Evolutionary conservation across 2,329 filamentous ascomycete genomes (phyloP), one percentile per base, ranked within the genome.

Genomic region (Pestalotiopsis sp.): DNA sequence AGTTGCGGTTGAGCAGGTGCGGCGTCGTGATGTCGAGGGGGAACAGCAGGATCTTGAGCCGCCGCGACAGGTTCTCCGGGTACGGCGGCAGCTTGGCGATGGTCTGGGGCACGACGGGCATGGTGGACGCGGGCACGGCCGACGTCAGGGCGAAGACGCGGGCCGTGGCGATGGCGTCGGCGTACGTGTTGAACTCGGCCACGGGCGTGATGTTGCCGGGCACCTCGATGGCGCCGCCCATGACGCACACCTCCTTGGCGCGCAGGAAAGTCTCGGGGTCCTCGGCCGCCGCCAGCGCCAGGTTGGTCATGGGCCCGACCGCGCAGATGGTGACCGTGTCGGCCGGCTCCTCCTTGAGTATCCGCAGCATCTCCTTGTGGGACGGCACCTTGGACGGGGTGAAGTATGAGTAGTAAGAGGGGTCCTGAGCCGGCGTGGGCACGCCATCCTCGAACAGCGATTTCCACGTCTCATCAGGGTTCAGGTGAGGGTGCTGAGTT

Each of bases 161-260:
- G 12, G 93, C 93, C 0, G 92, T 89, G 36, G 93, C 92, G 56
- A 93, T 87, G 23, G 92, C 86, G 78, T 99, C 97, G 69, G 96
- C 95, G 77, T 94, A 97, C 68, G 92, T 92, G 84, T 99, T 99
- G 87, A 99, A 99, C 79, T 99, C 96, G 71, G 93, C 94, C 13
- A 92, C 89, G 1, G 96, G 95, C 61, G 90, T 91, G 76, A 93
- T 90, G 80, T 99, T 99, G 74, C 96, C 96, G 65, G 90, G 87
- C 59, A 90, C 83, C 69, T 92, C 86, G 67, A 99, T 88, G 27
- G 93, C 91, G 69, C 96, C 96, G 69, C 95, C 96, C 96, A 99
- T 99, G 61, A 98, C 93, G 4, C 97, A 91, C 3, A 99, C 88
- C 80, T 98, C 94, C 79, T 97, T 97, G 63, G 91, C 93, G 58